Percentiles rank a stretch among this genome's conserved stretches.
phyloP scores from a whole-genome alignment of 148 eudicot genomes.

The Linanthus parryae region DNA sequence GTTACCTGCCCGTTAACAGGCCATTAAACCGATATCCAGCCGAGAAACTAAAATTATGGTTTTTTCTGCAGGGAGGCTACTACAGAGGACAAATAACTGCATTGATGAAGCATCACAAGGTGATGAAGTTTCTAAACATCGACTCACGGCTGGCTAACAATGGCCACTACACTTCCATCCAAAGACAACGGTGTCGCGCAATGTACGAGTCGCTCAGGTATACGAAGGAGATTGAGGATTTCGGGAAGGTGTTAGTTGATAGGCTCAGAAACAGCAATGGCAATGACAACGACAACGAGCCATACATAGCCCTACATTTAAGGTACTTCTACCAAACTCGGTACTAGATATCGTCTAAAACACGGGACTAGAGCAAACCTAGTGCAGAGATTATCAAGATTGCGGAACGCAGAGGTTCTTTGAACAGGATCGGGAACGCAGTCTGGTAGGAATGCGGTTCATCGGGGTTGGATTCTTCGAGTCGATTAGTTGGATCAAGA shows the following conservation, averaged over 20 bases:
- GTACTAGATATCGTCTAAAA: not conserved
- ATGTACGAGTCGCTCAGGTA: constrained; percentile 44
- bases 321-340: constrained; percentile 20
- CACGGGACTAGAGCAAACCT: not conserved
- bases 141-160: constrained; percentile 51
- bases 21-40: not conserved
- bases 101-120: constrained; percentile 23
- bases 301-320: constrained; percentile 49
- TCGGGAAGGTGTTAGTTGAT: constrained; percentile 27
- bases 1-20: too few relatives aligned
- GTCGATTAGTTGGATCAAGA: too few relatives aligned
- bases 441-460: too few relatives aligned
- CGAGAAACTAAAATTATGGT: not conserved
- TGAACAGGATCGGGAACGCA: too few relatives aligned
- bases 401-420: too few relatives aligned
- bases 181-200: constrained; percentile 50
- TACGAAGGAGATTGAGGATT: constrained; percentile 26
- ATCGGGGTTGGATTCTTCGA: too few relatives aligned
- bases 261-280: constrained; percentile 24
- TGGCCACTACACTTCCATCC: constrained; percentile 29
- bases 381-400: not conserved
- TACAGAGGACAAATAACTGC: constrained; percentile 21
- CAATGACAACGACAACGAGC: too few relatives aligned
- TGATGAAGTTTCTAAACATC: constrained; percentile 35
- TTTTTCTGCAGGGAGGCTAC: constrained; percentile 25